A percentile compares a stretch with the other conserved stretches of the same genome.
phyloP scores from a whole-genome alignment of 179 eudicot genomes.

The Pouteria campechiana region DNA sequence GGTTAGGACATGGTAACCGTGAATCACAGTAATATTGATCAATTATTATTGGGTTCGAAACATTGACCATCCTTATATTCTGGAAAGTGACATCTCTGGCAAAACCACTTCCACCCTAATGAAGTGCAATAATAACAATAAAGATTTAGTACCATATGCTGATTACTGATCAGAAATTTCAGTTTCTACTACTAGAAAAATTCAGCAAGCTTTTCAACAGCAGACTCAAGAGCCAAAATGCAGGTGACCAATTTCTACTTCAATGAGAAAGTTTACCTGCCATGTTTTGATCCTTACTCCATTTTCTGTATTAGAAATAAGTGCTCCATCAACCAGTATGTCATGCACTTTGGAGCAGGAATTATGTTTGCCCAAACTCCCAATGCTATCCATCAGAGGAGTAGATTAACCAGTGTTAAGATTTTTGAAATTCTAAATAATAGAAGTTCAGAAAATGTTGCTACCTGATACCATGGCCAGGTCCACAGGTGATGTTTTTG shows the following conservation, averaged over 20 bases:
- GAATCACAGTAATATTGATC: conserved; percentile 92
- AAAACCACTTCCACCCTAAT: conserved; percentile 81
- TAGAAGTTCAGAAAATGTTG: not conserved
- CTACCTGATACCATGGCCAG: conserved; percentile 97
- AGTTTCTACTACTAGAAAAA: no score
- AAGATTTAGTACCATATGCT: no score
- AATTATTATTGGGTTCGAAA: conserved; percentile 82
- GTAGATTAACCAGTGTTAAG: conserved; percentile 2
- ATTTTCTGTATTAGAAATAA: conserved; percentile 55
- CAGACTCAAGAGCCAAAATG: no score
- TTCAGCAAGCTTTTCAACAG: no score
- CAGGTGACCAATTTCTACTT: no score
- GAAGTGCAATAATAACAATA: conserved; percentile 2
- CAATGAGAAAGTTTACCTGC: conserved; percentile 77
- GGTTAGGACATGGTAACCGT: conserved; percentile 47
- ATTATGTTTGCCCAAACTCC: conserved; percentile 71
- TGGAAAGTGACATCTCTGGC: conserved; percentile 43
- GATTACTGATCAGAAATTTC: no score
- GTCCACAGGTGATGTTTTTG: conserved; percentile 49
- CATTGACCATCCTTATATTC: conserved; percentile 74
- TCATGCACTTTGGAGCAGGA: conserved; percentile 48
- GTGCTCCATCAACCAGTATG: conserved; percentile 47
- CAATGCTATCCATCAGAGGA: conserved; percentile 29
- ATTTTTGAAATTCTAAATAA: not conserved
- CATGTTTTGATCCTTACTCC: conserved; percentile 92